Evolutionary conservation across 805 yeast genomes (phyloP), one percentile per base, ranked within the genome.

Genomic region (Myxozyma neglecta): DNA sequence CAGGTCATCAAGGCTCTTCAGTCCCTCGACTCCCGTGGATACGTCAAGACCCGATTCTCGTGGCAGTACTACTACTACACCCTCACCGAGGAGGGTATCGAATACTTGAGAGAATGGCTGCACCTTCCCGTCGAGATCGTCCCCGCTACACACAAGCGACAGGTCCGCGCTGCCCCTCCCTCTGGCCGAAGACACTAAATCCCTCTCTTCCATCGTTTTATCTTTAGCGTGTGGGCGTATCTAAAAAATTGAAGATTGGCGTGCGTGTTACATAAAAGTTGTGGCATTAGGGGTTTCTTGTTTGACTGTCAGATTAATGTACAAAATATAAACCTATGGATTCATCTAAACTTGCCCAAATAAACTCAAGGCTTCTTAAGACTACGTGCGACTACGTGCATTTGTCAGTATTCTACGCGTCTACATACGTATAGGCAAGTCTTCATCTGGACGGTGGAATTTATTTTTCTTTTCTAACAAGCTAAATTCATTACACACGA

Each of bases 31-130:
- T 94, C 99, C 70, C 90, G 88, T 83, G 99, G 99, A 81, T 94
- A 77, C 88, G 98, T 94, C 82, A 91, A 93, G 90, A 94, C 99
- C 76, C 98, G 91, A 84, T 94, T 93, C 88, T 93, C 98, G 77
- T 94, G 99, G 99, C 97, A 92, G 87, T 90, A 90, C 87, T 94
- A 94, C 85, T 94, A 94, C 96, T 94, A 94, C 96, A 90, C 99
- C 85, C 89, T 94, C 80, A 94, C 98, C 79, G 98, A 94, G 79
- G 97, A 90, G 83, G 99, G 99, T 88, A 93, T 94, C 72, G 97
- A 91, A 79, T 94, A 84, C 89, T 88, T 94, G 79, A 89, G 97
- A 85, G 91, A 90, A 80, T 94, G 91, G 90, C 88, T 94, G 81
- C 91, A 92, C 88, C 86, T 94, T 76, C 99, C 99, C 83, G 96